Conservation (phyloP, 2,329 filamentous ascomycete genomes). For the Pseudogymnoascus sp. region DNA sequence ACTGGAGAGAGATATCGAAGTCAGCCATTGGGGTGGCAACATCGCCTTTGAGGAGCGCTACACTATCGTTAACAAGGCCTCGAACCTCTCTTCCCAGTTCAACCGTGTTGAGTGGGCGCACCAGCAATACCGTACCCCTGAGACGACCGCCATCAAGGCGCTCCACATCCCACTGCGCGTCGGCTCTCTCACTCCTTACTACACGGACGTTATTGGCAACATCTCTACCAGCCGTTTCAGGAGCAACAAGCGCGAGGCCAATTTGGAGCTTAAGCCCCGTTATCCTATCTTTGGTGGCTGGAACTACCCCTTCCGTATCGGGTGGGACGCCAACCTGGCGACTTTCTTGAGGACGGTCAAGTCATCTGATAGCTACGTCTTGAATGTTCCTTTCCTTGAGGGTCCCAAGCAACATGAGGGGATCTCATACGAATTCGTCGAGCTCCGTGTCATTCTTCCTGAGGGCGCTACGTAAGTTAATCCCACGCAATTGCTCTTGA, state of each 20-base stretch:
- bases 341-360: constrained; percentile 61
- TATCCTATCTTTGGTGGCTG: constrained; percentile 97
- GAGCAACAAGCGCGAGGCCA: constrained; percentile 65
- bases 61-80: constrained; percentile 77
- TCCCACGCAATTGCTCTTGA: constrained; percentile 45
- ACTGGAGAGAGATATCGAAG: constrained; percentile 85
- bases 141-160: constrained; percentile 70
- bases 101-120: constrained; percentile 70
- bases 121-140: constrained; percentile 66
- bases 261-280: constrained; percentile 82
- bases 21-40: constrained; percentile 98
- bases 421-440: constrained; percentile 73
- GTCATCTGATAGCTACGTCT: constrained; percentile 62
- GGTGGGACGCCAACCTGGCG: constrained; percentile 84
- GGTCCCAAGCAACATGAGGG: constrained; percentile 82
- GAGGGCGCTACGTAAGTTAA: constrained; percentile 74
- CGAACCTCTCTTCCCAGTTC: constrained; percentile 65
- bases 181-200: constrained; percentile 83
- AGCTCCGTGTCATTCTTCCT: constrained; percentile 76
- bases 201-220: constrained; percentile 92
- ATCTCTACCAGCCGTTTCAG: constrained; percentile 90
- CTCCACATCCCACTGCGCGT: constrained; percentile 70
- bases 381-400: constrained; percentile 89
- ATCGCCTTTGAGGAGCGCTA: constrained; percentile 92
- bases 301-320: constrained; percentile 96